These are phyloP conservation scores for Colletotrichum incanum DNA, from an alignment of 2,329 filamentous ascomycete genomes.

Conservation along the genomic window DNA sequence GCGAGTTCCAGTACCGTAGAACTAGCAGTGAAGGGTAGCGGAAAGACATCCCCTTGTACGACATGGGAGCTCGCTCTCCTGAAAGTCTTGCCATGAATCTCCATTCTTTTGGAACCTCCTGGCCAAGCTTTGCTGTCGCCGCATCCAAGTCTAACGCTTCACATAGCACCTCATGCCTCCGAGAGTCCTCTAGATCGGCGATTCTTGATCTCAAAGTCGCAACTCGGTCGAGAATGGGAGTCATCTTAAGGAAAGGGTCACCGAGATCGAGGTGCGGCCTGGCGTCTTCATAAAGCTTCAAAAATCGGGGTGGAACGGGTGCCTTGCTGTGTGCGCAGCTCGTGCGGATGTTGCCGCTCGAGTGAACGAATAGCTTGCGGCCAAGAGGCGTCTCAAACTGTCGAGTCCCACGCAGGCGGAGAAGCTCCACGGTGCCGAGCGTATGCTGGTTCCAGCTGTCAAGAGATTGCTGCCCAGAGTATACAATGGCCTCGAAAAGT, in stretches of 20 bases:
- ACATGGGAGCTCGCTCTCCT: conserved; percentile 37
- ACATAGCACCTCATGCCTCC: conserved; percentile 35
- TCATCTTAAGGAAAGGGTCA: conserved; percentile 41
- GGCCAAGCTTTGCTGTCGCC: conserved; percentile 28
- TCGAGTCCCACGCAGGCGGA: conserved; percentile 46
- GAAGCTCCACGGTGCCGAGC: conserved; percentile 47
- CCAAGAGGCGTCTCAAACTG: conserved; percentile 46
- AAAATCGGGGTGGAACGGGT: conserved; percentile 45
- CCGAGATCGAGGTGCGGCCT: conserved; percentile 34
- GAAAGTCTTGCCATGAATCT: conserved; percentile 23
- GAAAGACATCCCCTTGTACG: conserved; percentile 42
- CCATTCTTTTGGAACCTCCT: conserved; percentile 28
- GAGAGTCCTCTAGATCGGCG: conserved; percentile 3
- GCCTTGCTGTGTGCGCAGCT: conserved; percentile 47
- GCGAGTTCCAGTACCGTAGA: conserved; percentile 48
- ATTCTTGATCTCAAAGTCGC: conserved; percentile 43
- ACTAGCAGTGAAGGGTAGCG: conserved; percentile 44
- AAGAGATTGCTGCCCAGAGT: conserved; percentile 45
- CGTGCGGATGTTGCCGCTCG: conserved; percentile 49
- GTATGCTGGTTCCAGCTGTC: conserved; percentile 49
- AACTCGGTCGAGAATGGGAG: conserved; percentile 43
- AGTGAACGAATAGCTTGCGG: conserved; percentile 46
- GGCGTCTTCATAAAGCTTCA: conserved; percentile 42
- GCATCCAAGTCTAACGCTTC: conserved; percentile 46
- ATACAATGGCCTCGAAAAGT: conserved; percentile 49